Percentiles rank a stretch among this genome's conserved stretches.
These are phyloP conservation scores for Selaginella moellendorffii DNA, from an alignment of 75 land plant species.

Conservation along the genomic window DNA sequence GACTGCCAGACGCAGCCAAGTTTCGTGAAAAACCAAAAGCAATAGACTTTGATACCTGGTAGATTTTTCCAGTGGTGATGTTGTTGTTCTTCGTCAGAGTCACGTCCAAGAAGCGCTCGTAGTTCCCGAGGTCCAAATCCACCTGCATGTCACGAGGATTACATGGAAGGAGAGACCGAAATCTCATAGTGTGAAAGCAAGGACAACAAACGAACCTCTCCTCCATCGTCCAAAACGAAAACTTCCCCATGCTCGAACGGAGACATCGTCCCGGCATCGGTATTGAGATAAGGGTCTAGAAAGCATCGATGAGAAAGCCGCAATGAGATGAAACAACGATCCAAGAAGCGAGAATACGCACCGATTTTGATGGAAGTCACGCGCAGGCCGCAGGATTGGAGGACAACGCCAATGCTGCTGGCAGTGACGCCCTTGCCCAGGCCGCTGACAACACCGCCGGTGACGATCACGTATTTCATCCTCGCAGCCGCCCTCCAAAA, in stretches of 20 bases:
- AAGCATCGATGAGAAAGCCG: too few relatives aligned
- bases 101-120: slow-evolving; percentile 80
- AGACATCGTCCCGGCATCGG: slow-evolving; percentile 96
- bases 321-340: background rate
- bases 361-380: slow-evolving; percentile 76
- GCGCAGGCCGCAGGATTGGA: slow-evolving; percentile 54
- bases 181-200: background rate
- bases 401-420: slow-evolving; percentile 62
- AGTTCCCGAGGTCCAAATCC: slow-evolving; percentile 88
- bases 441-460: slow-evolving; percentile 65
- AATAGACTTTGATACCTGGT: slow-evolving; percentile 38
- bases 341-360: slow-evolving; percentile 7
- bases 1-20: slow-evolving; percentile 30
- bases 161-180: background rate
- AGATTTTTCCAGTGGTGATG: slow-evolving; percentile 93
- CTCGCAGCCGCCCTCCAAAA: background rate
- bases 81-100: slow-evolving; percentile 75
- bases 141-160: slow-evolving; percentile 30
- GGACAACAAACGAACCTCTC: slow-evolving; percentile 43
- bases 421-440: slow-evolving; percentile 73
- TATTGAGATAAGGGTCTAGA: slow-evolving; percentile 94
- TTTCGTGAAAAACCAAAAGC: background rate
- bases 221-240: slow-evolving; percentile 88
- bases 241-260: slow-evolving; percentile 98
- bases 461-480: slow-evolving; percentile 72